phyloP scores from a whole-genome alignment of 805 yeast species.

The Wickerhamiella parazyma region DNA sequence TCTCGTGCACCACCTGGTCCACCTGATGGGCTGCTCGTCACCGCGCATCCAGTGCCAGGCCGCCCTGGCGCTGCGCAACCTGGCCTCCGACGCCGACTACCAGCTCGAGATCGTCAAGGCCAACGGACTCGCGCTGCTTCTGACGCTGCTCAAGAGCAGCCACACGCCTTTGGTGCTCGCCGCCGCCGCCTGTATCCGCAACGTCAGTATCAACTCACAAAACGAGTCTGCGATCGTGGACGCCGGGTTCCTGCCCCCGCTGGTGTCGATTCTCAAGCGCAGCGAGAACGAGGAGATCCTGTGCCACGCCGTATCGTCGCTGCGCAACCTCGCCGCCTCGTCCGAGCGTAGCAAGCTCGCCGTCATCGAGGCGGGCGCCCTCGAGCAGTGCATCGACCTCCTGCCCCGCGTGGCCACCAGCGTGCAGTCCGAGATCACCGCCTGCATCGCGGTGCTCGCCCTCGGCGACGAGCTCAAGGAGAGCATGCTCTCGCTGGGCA shows the following conservation, averaged over 20 bases:
- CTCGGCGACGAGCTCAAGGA: slow-evolving; percentile 88
- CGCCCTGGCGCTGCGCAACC: slow-evolving; percentile 84
- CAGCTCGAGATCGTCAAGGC: slow-evolving; percentile 92
- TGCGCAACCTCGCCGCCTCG: slow-evolving; percentile 91
- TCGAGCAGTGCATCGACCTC: slow-evolving; percentile 80
- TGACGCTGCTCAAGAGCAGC: slow-evolving; percentile 73
- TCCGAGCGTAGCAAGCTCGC: slow-evolving; percentile 87
- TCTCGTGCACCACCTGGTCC: slow-evolving; percentile 73
- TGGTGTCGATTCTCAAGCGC: slow-evolving; percentile 62
- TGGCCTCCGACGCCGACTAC: slow-evolving; percentile 91
- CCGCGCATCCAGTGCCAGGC: slow-evolving; percentile 98
- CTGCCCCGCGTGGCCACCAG: slow-evolving; percentile 67
- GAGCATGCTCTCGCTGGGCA: slow-evolving; percentile 67
- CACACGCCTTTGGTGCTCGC: slow-evolving; percentile 90
- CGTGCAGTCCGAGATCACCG: slow-evolving; percentile 92
- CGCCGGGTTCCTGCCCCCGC: slow-evolving; percentile 88
- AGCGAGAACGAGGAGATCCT: slow-evolving; percentile 90
- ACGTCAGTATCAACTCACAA: slow-evolving; percentile 89
- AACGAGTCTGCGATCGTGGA: slow-evolving; percentile 93
- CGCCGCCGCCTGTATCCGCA: slow-evolving; percentile 96
- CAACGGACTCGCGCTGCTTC: slow-evolving; percentile 88
- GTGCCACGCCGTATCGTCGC: slow-evolving; percentile 94
- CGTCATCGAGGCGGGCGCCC: slow-evolving; percentile 88
- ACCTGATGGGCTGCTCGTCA: slow-evolving; percentile 81
- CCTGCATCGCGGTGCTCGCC: slow-evolving; percentile 93